Evolutionary conservation across 305 asterid genomes (phyloP).

Genomic region (Fraxinus latifolia): DNA sequence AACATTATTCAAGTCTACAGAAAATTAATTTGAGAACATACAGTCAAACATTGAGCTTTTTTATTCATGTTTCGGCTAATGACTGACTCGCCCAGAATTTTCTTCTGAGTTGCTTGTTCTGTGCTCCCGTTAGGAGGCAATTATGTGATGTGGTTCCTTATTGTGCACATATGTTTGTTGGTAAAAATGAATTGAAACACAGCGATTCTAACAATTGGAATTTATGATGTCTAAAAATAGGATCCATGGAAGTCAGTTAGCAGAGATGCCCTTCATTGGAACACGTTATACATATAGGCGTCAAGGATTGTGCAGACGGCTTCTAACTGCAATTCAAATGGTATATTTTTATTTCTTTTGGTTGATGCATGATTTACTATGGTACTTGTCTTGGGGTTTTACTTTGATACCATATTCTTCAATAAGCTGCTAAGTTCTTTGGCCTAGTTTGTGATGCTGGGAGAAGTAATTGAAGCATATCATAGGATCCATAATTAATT

Average conservation of each 20-base stretch:
- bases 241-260: slow-evolving; percentile 70
- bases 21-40: background rate
- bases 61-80: slow-evolving; percentile 11
- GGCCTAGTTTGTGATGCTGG: background rate
- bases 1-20: background rate
- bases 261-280: slow-evolving; percentile 95
- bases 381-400: background rate
- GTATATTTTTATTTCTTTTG: slow-evolving; percentile 37
- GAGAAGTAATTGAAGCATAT: background rate
- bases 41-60: background rate
- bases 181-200: background rate
- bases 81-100: background rate
- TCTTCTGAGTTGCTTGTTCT: background rate
- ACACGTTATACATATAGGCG: slow-evolving; percentile 70
- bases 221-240: slow-evolving; percentile 36
- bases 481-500: background rate
- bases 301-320: slow-evolving; percentile 86
- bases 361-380: background rate
- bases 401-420: slow-evolving; percentile 3
- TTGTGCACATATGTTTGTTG: background rate
- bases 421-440: background rate
- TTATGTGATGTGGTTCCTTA: background rate
- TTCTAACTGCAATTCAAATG: slow-evolving; percentile 58
- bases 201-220: slow-evolving; percentile 14
- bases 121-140: slow-evolving; percentile 2